A percentile compares a stretch with the other conserved stretches of the same genome.
phyloP scores from a whole-genome alignment of 306 rosid species.

The Corylus heterophylla region DNA sequence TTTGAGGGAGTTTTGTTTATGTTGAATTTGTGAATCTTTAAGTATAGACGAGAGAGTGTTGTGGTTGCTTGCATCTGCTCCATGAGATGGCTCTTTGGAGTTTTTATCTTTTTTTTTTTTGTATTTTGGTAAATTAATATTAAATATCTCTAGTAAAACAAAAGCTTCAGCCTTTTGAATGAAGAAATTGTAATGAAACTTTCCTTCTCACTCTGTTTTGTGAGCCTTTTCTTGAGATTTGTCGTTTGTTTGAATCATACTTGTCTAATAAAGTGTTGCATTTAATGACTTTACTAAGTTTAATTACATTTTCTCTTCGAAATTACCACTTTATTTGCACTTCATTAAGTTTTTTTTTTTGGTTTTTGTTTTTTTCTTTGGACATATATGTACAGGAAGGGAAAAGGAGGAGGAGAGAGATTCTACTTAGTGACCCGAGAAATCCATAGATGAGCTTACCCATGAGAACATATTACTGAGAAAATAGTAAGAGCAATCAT shows the following conservation, averaged over 20 bases:
- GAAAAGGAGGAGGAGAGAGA: too few relatives aligned
- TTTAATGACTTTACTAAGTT: not conserved
- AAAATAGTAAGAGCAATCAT: too few relatives aligned
- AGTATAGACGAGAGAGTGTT: slow-evolving; percentile 20
- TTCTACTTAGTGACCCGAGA: too few relatives aligned
- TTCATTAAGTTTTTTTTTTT: too few relatives aligned
- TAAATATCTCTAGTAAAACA: not conserved
- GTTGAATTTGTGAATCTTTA: slow-evolving; percentile 38
- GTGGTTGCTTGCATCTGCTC: slow-evolving; percentile 40
- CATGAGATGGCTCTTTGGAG: slow-evolving; percentile 40
- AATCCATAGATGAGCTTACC: too few relatives aligned
- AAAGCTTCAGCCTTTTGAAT: slow-evolving; percentile 25
- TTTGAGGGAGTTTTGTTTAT: slow-evolving; percentile 20
- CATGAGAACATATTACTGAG: too few relatives aligned
- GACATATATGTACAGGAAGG: too few relatives aligned
- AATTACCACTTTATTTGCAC: too few relatives aligned
- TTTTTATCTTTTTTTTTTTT: not conserved
- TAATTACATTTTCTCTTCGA: too few relatives aligned
- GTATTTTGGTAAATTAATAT: not conserved
- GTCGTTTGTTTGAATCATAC: not conserved
- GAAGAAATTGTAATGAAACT: slow-evolving; percentile 25
- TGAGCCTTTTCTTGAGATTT: not conserved
- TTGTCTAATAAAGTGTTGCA: not conserved
- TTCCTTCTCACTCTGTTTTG: not conserved
- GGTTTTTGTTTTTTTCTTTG: too few relatives aligned